phyloP scores from a whole-genome alignment of 495 filamentous ascomycete species.

The Penicillium desertorum region DNA sequence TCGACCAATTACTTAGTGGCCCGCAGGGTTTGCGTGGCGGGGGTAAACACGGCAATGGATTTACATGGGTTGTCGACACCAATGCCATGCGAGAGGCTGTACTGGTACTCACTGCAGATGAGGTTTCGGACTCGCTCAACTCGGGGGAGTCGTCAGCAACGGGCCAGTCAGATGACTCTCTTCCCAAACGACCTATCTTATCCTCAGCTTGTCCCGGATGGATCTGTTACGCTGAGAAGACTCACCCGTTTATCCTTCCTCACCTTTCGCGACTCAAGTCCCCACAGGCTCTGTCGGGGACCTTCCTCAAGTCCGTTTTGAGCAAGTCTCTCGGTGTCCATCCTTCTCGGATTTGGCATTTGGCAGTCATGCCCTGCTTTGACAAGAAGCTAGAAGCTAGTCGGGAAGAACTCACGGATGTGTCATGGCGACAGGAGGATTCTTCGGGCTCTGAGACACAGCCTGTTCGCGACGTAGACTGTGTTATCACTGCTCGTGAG shows the following conservation, averaged over 20 bases:
- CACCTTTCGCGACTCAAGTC: constrained; percentile 91
- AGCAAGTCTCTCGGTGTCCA: constrained; percentile 66
- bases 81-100: constrained; percentile 75
- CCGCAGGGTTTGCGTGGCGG: constrained; percentile 63
- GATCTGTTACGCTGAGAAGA: constrained; percentile 99
- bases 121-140: constrained; percentile 54
- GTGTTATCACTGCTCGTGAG: constrained; percentile 94
- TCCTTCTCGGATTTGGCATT: constrained; percentile 84
- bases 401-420: constrained; percentile 84
- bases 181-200: constrained; percentile 70
- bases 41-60: constrained; percentile 70
- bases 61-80: constrained; percentile 85
- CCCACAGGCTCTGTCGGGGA: constrained; percentile 88
- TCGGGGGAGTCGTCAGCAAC: constrained; percentile 19
- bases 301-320: constrained; percentile 80
- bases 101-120: constrained; percentile 77
- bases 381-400: constrained; percentile 98
- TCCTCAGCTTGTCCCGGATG: constrained; percentile 94
- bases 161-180: constrained; percentile 18
- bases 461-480: constrained; percentile 86
- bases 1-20: constrained; percentile 75
- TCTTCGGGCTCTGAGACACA: constrained; percentile 30
- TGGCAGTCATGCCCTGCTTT: constrained; percentile 97
- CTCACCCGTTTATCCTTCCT: constrained; percentile 86
- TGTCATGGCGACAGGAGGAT: constrained; percentile 57